Base-by-base conservation (phyloP, 371 early-diverging fungal genomes). In the Dinochytrium kinnereticum region DNA sequence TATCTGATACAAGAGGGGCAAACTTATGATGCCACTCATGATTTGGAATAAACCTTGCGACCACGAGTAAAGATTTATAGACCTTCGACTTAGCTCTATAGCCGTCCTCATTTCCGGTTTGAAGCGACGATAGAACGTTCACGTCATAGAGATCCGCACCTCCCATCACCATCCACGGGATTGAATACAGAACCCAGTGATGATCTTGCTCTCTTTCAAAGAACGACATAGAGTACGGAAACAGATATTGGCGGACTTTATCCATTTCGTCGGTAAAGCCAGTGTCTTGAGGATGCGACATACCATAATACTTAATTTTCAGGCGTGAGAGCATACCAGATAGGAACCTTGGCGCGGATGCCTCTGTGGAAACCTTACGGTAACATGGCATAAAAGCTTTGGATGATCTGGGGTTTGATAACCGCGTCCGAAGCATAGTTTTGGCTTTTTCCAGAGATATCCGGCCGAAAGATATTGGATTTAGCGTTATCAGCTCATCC, bases 141-240 rank as follows among this genome's bases (percentile, higher is more conserved):
- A 73, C n/a, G 51, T 80, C 80, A 59, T 78, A 80, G 1, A 78
- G 49, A 50, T 80, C 80, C 2, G 80, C 80, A 13, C 80, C 80
- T 0, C 80, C 80, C 13, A 74, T 75, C 0, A 75, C 78, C 76
- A 78, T 78, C 80, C 80, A 80, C n/a, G 80, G 80, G 37, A 80
- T 26, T 31, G 79, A 36, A 61, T 80, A 80, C 31, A 76, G 3
- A 64, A 80, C 37, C 17, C 55, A 24, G 13, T 53, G 13, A n/a
- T 13, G 26, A 24, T 13, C 26, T 53, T 13, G 26, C 5, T 24
- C 5, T 13, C n/a, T 5, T 13, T 53, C 55, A 24, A 53, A 53
- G 55, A 15, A 53, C 26, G 55, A 7, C 26, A 21, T 53, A n/a
- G 55, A 13, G 24, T 53, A 53, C 13, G 55, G 55, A 26, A 53